A percentile compares a stretch with the other conserved stretches of the same genome.
phyloP scores from a whole-genome alignment of 208 protist genomes.

The Phytomonas francai region DNA sequence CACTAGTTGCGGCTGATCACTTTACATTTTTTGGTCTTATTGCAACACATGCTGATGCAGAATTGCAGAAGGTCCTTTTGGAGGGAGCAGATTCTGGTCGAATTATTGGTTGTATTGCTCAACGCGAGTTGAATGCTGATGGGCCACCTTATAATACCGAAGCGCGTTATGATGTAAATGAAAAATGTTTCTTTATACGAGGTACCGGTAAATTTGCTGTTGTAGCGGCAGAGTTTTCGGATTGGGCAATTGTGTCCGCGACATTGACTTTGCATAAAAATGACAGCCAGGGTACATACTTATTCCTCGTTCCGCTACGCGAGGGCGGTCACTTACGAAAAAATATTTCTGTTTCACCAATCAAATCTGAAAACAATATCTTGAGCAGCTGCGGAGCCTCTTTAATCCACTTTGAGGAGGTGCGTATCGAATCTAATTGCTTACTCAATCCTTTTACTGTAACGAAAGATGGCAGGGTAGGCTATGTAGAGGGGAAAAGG shows the following conservation, averaged over 20 bases:
- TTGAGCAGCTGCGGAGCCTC: constrained; percentile 45
- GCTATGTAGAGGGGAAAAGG: constrained; percentile 29
- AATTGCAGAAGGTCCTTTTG: constrained; percentile 35
- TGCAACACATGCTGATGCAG: constrained; percentile 48
- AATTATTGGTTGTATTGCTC: constrained; percentile 58
- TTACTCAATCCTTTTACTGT: constrained; percentile 62
- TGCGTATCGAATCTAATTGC: constrained; percentile 41
- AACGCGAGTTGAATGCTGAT: constrained; percentile 70
- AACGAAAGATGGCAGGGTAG: constrained; percentile 30
- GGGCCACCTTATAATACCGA: constrained; percentile 74
- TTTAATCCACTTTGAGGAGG: constrained; percentile 73
- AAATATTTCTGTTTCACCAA: constrained; percentile 11
- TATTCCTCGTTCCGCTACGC: constrained; percentile 65
- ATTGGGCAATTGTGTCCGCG: constrained; percentile 77
- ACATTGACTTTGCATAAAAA: constrained; percentile 69
- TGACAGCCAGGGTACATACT: constrained; percentile 71
- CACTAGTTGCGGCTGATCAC: constrained; percentile 70
- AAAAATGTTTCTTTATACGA: constrained; percentile 70
- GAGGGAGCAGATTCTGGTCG: constrained; percentile 50
- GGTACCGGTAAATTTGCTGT: constrained; percentile 84
- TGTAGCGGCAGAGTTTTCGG: constrained; percentile 50
- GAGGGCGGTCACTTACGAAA: constrained; percentile 14
- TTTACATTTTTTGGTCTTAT: constrained; percentile 78
- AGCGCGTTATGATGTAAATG: constrained; percentile 66
- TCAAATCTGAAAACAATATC: constrained; percentile 37